Base-by-base conservation (phyloP, 768 basidiomycete genomes). In the Xanthoconium purpureum region DNA sequence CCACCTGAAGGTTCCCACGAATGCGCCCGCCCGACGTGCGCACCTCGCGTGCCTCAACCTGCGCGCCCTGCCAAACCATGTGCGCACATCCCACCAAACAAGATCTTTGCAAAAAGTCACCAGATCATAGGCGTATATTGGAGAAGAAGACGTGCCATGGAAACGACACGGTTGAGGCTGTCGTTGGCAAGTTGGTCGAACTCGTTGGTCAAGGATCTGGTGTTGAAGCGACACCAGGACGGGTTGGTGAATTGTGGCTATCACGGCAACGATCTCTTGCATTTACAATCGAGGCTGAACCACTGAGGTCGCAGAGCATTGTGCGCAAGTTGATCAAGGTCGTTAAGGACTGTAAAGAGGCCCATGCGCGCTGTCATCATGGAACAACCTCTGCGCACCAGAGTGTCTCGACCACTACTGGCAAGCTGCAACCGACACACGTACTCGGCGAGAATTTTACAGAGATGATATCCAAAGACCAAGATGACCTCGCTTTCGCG, bases 271-370 rank as follows among this genome's bases (percentile, higher is more conserved):
- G 17, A 30, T 15, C 28, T 33, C 35, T 37, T 24, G 28, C 30
- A 11, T 6, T 45, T n/a, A 28, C 36, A 28, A 46, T 53, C 15
- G 50, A 37, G 56, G 47, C 58, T 64, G 29, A 60, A 47, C 24
- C 33, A 50, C 46, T 32, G 40, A 12, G 33, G 3, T 59, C 36
- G 10, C 59, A 93, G 90, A 85, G 81, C 63, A 89, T 94, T 57
- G 87, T 94, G 35, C 83, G 84, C 56, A 87, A 88, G 62, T 74
- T 96, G 56, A 85, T 88, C 71, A 93, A 91, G 64, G 85, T 94
- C 42, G 87, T 87, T 37, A 84, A 89, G 62, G 88, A 91, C 52
- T 90, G 90, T 69, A 91, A 87, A 72, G 80, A 84, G 49, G 81
- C 78, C 1, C 86, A 89, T 63, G 80, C 76, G 1, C 76, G 78